Conservation (phyloP, 768 basidiomycete species). For the Leucosporidium scottii region DNA sequence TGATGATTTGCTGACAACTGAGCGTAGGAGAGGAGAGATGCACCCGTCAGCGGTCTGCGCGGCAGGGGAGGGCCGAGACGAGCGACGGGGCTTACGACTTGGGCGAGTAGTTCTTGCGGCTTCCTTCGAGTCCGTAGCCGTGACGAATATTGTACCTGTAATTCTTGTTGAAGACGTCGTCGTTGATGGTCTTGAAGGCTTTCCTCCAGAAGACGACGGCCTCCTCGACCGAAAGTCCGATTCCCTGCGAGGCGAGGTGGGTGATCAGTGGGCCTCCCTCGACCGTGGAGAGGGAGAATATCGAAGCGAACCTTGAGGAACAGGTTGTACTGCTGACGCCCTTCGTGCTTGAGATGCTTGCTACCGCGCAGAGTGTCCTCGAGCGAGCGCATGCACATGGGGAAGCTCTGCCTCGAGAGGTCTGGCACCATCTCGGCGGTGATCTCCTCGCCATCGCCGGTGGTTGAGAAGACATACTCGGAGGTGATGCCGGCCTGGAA, state of each 20-base stretch:
- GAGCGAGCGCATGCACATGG: conserved; percentile 86
- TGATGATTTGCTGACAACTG: conserved; percentile 86
- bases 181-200: conserved; percentile 67
- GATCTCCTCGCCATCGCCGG: conserved; percentile 57
- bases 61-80: not conserved
- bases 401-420: conserved; percentile 79
- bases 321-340: conserved; percentile 79
- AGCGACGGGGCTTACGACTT: conserved; percentile 56
- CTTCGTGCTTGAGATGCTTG: conserved; percentile 86
- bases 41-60: conserved; percentile 5
- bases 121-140: conserved; percentile 87
- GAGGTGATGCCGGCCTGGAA: conserved; percentile 85
- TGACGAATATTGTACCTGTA: conserved; percentile 97
- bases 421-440: conserved; percentile 93
- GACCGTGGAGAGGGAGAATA: not conserved
- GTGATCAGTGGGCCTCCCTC: not conserved
- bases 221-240: conserved; percentile 90
- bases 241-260: conserved; percentile 52
- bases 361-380: conserved; percentile 71
- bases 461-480: conserved; percentile 60
- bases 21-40: not conserved
- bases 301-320: conserved; percentile 75
- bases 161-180: conserved; percentile 96
- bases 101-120: conserved; percentile 86
- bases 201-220: conserved; percentile 88